Evolutionary conservation across 495 filamentous ascomycete genomes (phyloP).

Genomic region (Saxophila tyrrhenica): DNA sequence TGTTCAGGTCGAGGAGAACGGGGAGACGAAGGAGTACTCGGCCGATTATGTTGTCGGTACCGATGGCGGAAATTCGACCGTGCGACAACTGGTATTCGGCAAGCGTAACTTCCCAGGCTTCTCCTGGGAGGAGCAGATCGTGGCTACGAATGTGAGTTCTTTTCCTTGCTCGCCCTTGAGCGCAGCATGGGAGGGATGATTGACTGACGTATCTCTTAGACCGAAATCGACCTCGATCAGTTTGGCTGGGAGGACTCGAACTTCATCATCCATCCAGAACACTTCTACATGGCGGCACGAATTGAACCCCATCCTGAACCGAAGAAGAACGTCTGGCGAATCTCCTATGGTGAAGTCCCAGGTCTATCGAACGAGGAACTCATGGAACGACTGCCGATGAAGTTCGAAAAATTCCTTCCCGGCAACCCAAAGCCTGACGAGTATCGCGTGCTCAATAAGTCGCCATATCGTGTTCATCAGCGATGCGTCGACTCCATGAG

Average conservation of each 20-base stretch:
- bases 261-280: slow-evolving; percentile 16
- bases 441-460: slow-evolving; percentile 10
- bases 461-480: slow-evolving; percentile 12
- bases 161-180: no score
- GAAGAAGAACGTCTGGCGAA: slow-evolving; percentile 10
- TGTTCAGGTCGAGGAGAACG: slow-evolving; percentile 1
- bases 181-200: no score
- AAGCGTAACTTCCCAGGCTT: slow-evolving; percentile 2
- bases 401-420: slow-evolving; percentile 18
- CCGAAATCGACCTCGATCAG: slow-evolving; percentile 12
- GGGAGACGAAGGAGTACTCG: not conserved
- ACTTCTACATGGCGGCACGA: slow-evolving; percentile 19
- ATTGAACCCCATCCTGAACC: slow-evolving; percentile 4
- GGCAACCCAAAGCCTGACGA: slow-evolving; percentile 13
- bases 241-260: slow-evolving; percentile 15
- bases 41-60: slow-evolving; percentile 3
- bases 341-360: slow-evolving; percentile 12
- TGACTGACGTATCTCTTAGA: not conserved
- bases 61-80: slow-evolving; percentile 4
- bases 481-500: slow-evolving; percentile 12
- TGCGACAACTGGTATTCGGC: slow-evolving; percentile 1
- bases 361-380: slow-evolving; percentile 14
- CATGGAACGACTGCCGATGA: slow-evolving; percentile 3
- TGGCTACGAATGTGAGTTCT: slow-evolving; percentile 1
- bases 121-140: slow-evolving; percentile 4